Conservation (phyloP, 192 early-diverging fungal genomes). For the Rhizophagus sp. region DNA sequence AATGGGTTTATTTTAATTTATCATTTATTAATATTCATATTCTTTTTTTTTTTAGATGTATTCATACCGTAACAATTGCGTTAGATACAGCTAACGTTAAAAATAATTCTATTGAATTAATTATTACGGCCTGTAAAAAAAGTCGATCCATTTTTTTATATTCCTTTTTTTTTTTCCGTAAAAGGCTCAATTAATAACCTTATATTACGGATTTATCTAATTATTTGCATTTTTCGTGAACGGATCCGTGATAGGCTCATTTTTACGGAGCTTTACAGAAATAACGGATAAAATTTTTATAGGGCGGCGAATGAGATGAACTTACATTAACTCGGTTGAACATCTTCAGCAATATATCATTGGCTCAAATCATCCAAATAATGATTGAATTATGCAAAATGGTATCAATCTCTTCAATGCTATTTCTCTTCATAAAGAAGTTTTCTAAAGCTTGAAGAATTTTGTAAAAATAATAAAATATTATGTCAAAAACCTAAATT, state of each 20-base stretch:
- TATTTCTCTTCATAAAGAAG: not conserved
- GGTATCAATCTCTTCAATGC: not conserved
- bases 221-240: too few species aligned
- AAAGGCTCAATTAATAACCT: too few species aligned
- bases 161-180: too few species aligned
- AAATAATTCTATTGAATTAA: not conserved
- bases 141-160: too few species aligned
- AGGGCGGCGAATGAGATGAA: conserved; percentile 12
- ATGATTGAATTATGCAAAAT: not conserved
- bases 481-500: not conserved
- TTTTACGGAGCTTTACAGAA: too few species aligned
- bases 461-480: not conserved
- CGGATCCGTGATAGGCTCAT: too few species aligned
- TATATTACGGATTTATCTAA: too few species aligned
- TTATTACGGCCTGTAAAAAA: too few species aligned
- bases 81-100: not conserved
- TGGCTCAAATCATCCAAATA: not conserved
- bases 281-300: too few species aligned
- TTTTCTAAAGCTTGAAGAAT: not conserved
- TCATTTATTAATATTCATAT: too few species aligned
- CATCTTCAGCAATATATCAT: conserved; percentile 5
- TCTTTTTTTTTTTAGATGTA: too few species aligned
- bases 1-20: too few species aligned
- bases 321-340: not conserved
- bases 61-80: not conserved